These are phyloP conservation scores for Kitagawia praeruptora DNA, from an alignment of 129 eudicot species.

Conservation along the genomic window DNA sequence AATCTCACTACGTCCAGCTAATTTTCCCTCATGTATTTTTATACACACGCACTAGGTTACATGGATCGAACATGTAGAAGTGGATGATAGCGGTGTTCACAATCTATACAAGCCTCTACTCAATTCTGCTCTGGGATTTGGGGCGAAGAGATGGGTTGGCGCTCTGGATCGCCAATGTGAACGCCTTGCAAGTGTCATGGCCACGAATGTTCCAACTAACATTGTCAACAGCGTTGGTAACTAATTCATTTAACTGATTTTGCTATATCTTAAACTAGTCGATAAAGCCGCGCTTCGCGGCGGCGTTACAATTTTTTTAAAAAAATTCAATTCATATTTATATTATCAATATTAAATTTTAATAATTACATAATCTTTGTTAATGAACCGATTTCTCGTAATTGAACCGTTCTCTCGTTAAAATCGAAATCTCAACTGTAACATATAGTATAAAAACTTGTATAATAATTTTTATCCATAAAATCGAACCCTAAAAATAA, in stretches of 20 bases:
- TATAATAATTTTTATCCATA: no score
- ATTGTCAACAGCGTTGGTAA: constrained; percentile 17
- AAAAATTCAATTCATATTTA: no score
- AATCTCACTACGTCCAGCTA: not conserved
- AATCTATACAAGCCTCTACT: constrained; percentile 21
- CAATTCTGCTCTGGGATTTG: constrained; percentile 29
- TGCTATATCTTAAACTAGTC: not conserved
- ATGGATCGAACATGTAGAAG: constrained; percentile 42
- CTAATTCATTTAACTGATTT: not conserved
- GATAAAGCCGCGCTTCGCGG: no score
- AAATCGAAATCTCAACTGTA: no score
- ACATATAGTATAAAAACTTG: no score
- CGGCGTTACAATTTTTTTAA: no score
- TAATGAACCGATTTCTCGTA: no score
- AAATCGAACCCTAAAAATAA: no score
- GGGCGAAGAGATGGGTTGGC: constrained; percentile 41
- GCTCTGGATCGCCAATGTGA: constrained; percentile 30
- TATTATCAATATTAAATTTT: no score
- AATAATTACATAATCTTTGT: no score
- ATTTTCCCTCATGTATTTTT: not conserved
- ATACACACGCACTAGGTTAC: constrained; percentile 21
- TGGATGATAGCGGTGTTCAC: constrained; percentile 29
- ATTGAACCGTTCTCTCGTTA: no score
- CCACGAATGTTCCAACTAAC: constrained; percentile 13
- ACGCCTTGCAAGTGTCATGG: constrained; percentile 26